Evolutionary conservation across 2,329 filamentous ascomycete genomes (phyloP).

Genomic region (Pseudogymnoascus sp.): DNA sequence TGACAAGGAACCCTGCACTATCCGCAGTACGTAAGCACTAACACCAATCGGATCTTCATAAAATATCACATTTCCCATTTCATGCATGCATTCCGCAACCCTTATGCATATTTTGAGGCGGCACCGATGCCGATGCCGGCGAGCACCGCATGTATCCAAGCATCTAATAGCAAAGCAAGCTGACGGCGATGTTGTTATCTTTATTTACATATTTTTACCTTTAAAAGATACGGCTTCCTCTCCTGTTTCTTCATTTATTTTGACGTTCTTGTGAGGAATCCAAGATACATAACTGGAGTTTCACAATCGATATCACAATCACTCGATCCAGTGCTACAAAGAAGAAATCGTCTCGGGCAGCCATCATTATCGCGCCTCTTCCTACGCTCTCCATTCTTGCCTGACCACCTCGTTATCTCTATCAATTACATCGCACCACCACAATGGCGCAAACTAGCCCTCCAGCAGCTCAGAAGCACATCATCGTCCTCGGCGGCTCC

Average conservation of each 20-base stretch:
- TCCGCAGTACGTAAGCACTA: not conserved
- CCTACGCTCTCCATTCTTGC: not conserved
- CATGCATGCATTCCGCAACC: not conserved
- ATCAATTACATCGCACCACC: not conserved
- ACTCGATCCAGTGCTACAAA: not conserved
- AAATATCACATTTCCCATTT: not conserved
- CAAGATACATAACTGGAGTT: not conserved
- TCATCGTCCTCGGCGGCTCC: constrained; percentile 48
- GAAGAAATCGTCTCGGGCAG: too few species aligned
- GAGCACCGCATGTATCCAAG: not conserved
- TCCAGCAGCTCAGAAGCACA: constrained; percentile 22
- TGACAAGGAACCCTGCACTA: not conserved
- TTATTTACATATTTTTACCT: not conserved
- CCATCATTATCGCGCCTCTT: not conserved
- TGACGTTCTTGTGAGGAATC: not conserved
- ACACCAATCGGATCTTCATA: not conserved
- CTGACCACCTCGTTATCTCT: not conserved
- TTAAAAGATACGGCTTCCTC: not conserved
- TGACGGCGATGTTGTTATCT: not conserved
- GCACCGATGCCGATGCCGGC: not conserved
- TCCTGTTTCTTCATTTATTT: not conserved
- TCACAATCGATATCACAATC: not conserved
- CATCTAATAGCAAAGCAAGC: not conserved
- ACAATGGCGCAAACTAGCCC: not conserved
- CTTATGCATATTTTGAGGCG: not conserved